A percentile compares a stretch with the other conserved stretches of the same genome.
Conservation (phyloP, 495 filamentous ascomycete species). For the Penicillium cataractarum region DNA sequence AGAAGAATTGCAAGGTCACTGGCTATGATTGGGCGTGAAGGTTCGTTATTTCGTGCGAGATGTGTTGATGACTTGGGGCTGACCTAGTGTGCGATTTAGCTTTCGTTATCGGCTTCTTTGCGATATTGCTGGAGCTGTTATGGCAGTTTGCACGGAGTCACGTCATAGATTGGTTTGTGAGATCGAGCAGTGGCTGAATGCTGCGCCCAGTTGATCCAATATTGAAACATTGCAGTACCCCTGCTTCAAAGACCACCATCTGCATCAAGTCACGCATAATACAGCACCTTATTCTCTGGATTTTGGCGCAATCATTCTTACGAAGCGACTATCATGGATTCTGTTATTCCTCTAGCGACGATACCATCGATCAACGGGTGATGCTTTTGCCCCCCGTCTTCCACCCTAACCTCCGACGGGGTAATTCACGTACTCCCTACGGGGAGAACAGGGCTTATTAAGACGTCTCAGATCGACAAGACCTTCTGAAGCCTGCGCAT, state of each 20-base stretch:
- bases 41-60: conserved; percentile 24
- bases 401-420: no score
- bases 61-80: neutral
- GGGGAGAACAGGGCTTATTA: neutral
- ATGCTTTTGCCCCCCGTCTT: neutral
- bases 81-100: neutral
- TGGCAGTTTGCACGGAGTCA: neutral
- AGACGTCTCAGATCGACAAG: neutral
- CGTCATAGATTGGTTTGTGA: neutral
- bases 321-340: neutral
- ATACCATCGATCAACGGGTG: neutral
- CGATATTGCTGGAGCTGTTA: conserved; percentile 1
- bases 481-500: neutral
- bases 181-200: neutral
- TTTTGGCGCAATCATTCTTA: neutral
- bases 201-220: neutral
- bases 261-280: neutral
- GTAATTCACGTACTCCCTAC: neutral
- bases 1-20: conserved; percentile 17
- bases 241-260: neutral
- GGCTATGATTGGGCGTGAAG: conserved; percentile 30
- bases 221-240: neutral
- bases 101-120: conserved; percentile 2
- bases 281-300: neutral
- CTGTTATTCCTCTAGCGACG: neutral